Base-by-base conservation (phyloP, 768 basidiomycete genomes). In the Kwoniella dejecticola region DNA sequence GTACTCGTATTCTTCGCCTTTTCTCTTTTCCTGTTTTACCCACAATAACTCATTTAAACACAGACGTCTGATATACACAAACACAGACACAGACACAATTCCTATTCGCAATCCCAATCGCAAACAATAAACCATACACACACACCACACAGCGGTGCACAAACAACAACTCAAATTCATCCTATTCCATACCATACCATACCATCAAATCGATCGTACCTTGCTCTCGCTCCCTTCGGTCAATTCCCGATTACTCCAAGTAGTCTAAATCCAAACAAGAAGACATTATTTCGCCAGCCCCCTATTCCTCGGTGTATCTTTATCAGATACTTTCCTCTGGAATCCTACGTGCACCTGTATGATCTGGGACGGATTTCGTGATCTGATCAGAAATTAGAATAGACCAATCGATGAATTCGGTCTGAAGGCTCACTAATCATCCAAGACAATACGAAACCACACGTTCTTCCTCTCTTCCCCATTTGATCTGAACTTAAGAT, bases 281-380 rank as follows among this genome's bases (percentile, higher is more conserved):
- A 36, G 48, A 50, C 31, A 50, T 50, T 50, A 33, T 30, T 50
- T 50, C 48, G 48, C 48, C 48, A 50, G 15, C 48, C 48, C 48
- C 48, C n/a, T 19, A 10, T 50, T 13, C 31, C 27, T 33, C 30
- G 30, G 29, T 50, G 15, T 30, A 33, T 31, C 13, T 31, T 17
- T 17, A 17, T 50, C 17, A 13, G 4, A 50, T 42, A 12, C 19
- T 42, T 42, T 50, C 48, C 48, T 50, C 48, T 50, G 48, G 30
- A 17, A 31, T 31, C 4, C 48, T 50, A 29, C 48, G 4, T 50
- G 29, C 30, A 24, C 30, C n/a, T 11, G 17, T 6, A 7, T 11
- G 7, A 19, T 8, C 7, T 7, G 5, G 6, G 6, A 42, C 19
- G 10, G 19, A 42, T 42, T 8, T 36, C 33, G 33, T 36, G 33